Conservation (phyloP, 202 grass and related monocot species). For the Setaria italica region DNA sequence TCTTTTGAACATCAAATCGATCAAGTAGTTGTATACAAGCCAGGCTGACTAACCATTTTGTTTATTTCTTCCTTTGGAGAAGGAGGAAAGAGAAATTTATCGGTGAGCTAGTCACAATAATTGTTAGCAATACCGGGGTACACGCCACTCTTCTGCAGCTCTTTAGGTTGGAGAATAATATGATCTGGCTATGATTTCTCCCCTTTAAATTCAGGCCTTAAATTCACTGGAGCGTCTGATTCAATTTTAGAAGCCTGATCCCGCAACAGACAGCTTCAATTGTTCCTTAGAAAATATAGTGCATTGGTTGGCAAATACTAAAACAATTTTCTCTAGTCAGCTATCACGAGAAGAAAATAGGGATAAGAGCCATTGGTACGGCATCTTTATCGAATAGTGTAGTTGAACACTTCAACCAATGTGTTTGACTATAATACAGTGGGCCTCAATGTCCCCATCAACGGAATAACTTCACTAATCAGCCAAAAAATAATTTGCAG, state of each 20-base stretch:
- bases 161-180: not conserved
- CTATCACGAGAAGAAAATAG: slow-evolving; percentile 3
- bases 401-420: slow-evolving; percentile 40
- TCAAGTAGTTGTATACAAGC: slow-evolving; percentile 5
- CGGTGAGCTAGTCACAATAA: not conserved
- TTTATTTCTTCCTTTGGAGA: not conserved
- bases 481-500: slow-evolving; percentile 18
- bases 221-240: not conserved
- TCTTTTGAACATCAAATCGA: slow-evolving; percentile 3
- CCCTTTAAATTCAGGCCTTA: not conserved
- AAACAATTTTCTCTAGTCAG: slow-evolving; percentile 11
- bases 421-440: slow-evolving; percentile 43
- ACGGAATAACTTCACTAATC: slow-evolving; percentile 23
- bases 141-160: not conserved
- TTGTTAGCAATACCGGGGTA: not conserved
- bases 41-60: not conserved
- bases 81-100: not conserved
- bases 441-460: slow-evolving; percentile 14
- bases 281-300: not conserved
- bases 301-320: not conserved
- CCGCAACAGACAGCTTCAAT: not conserved
- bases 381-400: slow-evolving; percentile 1
- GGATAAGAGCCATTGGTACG: not conserved
- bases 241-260: not conserved
- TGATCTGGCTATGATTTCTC: not conserved